These are phyloP conservation scores for Monosporascus sp. DNA, from an alignment of 2,329 filamentous ascomycete species.

Conservation along the genomic window DNA sequence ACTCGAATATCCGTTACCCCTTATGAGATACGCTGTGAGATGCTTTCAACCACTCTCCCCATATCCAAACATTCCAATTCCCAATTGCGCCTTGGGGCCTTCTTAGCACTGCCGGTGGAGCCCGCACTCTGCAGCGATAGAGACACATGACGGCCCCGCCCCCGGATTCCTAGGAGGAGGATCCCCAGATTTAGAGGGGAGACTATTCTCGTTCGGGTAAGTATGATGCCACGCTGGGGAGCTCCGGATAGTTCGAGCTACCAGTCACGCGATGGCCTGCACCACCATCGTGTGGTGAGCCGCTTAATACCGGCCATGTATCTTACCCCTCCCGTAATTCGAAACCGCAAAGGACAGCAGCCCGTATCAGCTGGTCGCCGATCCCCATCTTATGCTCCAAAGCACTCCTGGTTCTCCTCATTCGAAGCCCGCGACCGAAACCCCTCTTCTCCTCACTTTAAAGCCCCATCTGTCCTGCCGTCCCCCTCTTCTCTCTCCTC, in stretches of 20 bases:
- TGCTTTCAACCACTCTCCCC: too few relatives aligned
- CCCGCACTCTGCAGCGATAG: background rate
- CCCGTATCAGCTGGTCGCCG: constrained; percentile 22
- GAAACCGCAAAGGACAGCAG: constrained; percentile 8
- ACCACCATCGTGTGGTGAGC: constrained; percentile 11
- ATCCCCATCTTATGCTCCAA: constrained; percentile 5
- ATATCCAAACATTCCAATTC: too few relatives aligned
- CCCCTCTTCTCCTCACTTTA: constrained; percentile 16
- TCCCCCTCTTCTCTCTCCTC: constrained; percentile 14
- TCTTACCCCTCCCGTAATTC: constrained; percentile 14
- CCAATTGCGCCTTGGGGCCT: too few relatives aligned
- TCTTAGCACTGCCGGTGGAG: background rate
- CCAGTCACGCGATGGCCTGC: constrained; percentile 24
- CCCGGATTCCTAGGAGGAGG: constrained; percentile 12
- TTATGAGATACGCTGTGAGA: too few relatives aligned
- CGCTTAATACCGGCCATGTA: background rate
- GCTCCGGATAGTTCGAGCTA: background rate
- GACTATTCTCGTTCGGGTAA: constrained; percentile 14
- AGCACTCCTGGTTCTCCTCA: background rate
- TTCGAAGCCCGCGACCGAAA: background rate
- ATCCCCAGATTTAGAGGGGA: constrained; percentile 15
- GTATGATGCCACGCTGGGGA: constrained; percentile 9
- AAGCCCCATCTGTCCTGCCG: constrained; percentile 9
- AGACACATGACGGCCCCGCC: background rate
- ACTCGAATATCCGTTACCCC: too few relatives aligned